These are phyloP conservation scores for Colletotrichum melonis DNA, from an alignment of 2,329 filamentous ascomycete genomes.

Conservation along the genomic window DNA sequence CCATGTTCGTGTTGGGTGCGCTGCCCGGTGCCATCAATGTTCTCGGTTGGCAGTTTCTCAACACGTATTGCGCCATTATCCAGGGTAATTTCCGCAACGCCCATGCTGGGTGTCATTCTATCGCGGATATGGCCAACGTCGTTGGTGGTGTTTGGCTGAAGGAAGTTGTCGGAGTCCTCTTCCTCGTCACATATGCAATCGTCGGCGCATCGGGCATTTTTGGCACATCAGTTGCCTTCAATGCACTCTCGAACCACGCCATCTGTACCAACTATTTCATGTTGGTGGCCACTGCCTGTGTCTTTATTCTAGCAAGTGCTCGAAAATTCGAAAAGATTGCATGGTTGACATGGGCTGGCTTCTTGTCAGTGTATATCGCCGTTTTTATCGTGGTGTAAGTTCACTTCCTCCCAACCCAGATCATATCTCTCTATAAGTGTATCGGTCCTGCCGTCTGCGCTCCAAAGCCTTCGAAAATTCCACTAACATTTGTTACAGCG, in stretches of 20 bases:
- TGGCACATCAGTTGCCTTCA: constrained; percentile 68
- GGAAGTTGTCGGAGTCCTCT: constrained; percentile 66
- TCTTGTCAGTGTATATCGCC: constrained; percentile 67
- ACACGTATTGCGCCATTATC: constrained; percentile 53
- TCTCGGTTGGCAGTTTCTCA: constrained; percentile 53
- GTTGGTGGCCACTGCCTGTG: constrained; percentile 61
- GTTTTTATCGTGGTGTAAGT: constrained; percentile 66
- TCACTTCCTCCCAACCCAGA: too few species aligned
- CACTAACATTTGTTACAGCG: constrained; percentile 40
- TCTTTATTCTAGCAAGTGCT: constrained; percentile 62
- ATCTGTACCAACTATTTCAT: constrained; percentile 70
- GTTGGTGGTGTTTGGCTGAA: constrained; percentile 63
- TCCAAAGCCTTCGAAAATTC: neutral
- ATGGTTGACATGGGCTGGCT: constrained; percentile 72
- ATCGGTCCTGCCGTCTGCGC: too few species aligned
- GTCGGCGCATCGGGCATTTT: constrained; percentile 68
- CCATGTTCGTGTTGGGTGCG: constrained; percentile 55
- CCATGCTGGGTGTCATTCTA: constrained; percentile 52
- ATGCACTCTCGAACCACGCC: constrained; percentile 68
- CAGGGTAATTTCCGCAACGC: constrained; percentile 52
- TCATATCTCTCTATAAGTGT: too few species aligned
- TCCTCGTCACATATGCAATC: constrained; percentile 68
- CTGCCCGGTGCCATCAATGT: constrained; percentile 56
- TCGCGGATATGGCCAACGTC: constrained; percentile 67
- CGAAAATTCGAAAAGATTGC: constrained; percentile 71